Base-by-base conservation (phyloP, 169 alveolate genomes). In the Eimeria praecox region DNA sequence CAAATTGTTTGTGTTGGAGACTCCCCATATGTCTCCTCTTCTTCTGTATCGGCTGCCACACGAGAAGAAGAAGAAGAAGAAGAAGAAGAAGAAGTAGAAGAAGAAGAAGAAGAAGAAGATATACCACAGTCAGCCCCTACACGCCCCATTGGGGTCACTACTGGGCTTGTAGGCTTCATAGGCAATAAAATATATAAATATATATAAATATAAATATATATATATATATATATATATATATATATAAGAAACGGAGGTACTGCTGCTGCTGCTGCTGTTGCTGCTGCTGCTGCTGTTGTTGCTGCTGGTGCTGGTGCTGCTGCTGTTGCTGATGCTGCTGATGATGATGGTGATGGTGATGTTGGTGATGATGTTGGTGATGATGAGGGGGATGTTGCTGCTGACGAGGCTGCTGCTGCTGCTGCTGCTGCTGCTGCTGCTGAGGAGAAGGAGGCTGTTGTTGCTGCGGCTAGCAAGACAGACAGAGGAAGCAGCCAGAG, bases 1-100 rank as follows among this genome's bases (percentile, higher is more conserved):
- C 95, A 90, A 4, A 71, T 20, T 1, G 95, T 90, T 42, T 54
- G 62, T 22, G 82, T 56, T 1, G 95, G 95, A 3, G 80, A 46
- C 18, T 90, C 95, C 33, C 95, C 95, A 24, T 77, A 77, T 27
- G 59, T 62, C 59, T 77, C 87, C 33, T 77, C 87, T 66, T n/a
- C n/a, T n/a, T n/a, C n/a, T n/a, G n/a, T n/a, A n/a, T n/a, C n/a
- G n/a, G n/a, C n/a, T n/a, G n/a, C n/a, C n/a, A n/a, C n/a, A n/a
- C n/a, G n/a, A n/a, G n/a, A n/a, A n/a, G n/a, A n/a, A n/a, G n/a
- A n/a, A n/a, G n/a, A n/a, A n/a, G n/a, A n/a, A n/a, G n/a, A n/a
- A n/a, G n/a, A n/a, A n/a, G n/a, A n/a, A n/a, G n/a, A n/a, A n/a
- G n/a, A n/a, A n/a, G n/a, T n/a, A n/a, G n/a, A n/a, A n/a, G n/a